These are phyloP conservation scores for Copromyces sp. DNA, from an alignment of 495 filamentous ascomycete species.

Conservation along the genomic window DNA sequence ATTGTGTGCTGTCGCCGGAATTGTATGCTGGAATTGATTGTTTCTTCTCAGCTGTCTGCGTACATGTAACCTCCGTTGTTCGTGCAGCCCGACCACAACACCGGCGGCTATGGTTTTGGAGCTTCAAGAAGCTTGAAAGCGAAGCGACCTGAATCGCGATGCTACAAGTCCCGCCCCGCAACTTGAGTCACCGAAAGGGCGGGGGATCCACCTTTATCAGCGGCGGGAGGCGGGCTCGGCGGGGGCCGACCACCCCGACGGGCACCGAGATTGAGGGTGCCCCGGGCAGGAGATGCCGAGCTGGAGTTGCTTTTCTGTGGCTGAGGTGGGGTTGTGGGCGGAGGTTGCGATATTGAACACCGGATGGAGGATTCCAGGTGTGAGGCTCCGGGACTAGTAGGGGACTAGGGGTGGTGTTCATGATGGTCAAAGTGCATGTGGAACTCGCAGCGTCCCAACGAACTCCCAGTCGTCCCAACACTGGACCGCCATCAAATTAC, in stretches of 20 bases:
- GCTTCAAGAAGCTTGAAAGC: not conserved
- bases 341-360: not conserved
- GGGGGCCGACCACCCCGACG: not conserved
- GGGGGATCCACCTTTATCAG: not conserved
- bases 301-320: not conserved
- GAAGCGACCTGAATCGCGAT: not conserved
- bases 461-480: not conserved
- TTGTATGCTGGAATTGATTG: not conserved
- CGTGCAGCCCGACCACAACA: not conserved
- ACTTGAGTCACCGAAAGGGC: not conserved
- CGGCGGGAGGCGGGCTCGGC: not conserved
- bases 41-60: not conserved
- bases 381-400: not conserved
- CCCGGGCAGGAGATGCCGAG: not conserved
- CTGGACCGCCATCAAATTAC: not conserved
- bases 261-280: not conserved
- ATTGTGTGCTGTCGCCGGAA: not conserved
- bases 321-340: not conserved
- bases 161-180: not conserved
- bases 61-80: not conserved
- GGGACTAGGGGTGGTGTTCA: not conserved
- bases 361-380: not conserved
- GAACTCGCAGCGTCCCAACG: not conserved
- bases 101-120: not conserved
- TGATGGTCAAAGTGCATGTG: not conserved